These are phyloP conservation scores for Paramecium caudatum DNA, from an alignment of 73 alveolate species.

Conservation along the genomic window DNA sequence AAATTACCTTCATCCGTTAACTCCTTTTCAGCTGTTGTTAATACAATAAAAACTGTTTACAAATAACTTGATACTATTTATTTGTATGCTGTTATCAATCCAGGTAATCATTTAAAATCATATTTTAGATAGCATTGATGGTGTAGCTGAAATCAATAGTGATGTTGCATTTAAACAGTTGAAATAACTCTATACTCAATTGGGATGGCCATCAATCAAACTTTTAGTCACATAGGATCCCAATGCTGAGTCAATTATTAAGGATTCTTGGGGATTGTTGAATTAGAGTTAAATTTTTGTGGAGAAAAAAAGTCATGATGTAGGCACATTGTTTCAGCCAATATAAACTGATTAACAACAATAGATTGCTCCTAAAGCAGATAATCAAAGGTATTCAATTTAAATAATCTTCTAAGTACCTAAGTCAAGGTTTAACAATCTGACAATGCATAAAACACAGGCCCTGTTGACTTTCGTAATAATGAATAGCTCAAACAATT, in stretches of 20 bases:
- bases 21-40: not conserved
- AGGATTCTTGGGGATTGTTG: not conserved
- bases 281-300: not conserved
- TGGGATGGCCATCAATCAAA: slow-evolving; percentile 2
- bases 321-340: not conserved
- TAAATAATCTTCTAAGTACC: not conserved
- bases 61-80: not conserved
- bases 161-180: not conserved
- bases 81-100: not conserved
- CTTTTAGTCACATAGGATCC: not conserved
- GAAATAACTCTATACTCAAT: not conserved
- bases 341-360: not conserved
- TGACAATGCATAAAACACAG: not conserved
- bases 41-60: not conserved
- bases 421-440: not conserved
- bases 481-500: not conserved
- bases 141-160: not conserved
- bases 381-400: not conserved
- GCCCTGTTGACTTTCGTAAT: not conserved
- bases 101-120: not conserved
- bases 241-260: not conserved
- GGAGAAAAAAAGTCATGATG: not conserved
- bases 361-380: not conserved
- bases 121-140: not conserved
- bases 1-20: not conserved